phyloP scores from a whole-genome alignment of 2,329 filamentous ascomycete genomes.

The Claviceps citrina region DNA sequence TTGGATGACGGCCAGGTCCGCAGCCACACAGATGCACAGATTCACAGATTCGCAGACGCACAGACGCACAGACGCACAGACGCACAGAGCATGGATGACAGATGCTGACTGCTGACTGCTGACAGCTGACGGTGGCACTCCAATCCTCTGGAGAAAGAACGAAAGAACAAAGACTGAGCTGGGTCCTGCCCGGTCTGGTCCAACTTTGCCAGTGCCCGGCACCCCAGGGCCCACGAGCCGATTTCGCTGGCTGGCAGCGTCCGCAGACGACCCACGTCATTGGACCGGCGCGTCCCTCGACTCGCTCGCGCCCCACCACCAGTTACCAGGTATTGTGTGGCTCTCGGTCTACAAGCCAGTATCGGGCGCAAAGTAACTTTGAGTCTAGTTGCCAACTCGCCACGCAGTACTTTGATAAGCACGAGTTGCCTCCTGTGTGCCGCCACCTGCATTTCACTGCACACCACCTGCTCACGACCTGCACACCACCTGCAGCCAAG shows the following conservation, averaged over 20 bases:
- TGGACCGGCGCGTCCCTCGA: not conserved
- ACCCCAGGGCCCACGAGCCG: constrained; percentile 9
- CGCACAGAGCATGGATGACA: not conserved
- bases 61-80: not conserved
- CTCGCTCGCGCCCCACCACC: too few species aligned
- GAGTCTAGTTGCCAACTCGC: not conserved
- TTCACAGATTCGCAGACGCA: too few species aligned
- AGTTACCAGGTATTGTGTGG: too few species aligned
- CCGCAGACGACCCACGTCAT: constrained; percentile 4
- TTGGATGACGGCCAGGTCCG: too few species aligned
- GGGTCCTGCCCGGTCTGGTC: too few species aligned
- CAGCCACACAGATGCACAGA: too few species aligned
- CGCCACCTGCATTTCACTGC: not conserved
- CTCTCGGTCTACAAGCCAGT: not conserved
- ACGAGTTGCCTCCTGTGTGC: not conserved
- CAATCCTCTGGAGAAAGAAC: too few species aligned
- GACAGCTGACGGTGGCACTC: not conserved
- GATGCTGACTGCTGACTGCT: not conserved
- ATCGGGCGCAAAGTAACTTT: not conserved
- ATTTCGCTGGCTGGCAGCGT: constrained; percentile 9
- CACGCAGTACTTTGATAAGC: too few species aligned
- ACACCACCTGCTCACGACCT: too few species aligned
- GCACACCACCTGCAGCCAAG: not conserved
- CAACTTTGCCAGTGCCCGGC: too few species aligned
- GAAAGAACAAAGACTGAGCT: too few species aligned